Conservation (phyloP, 108 stramenopile species). For the Mediolabrus comicus region DNA sequence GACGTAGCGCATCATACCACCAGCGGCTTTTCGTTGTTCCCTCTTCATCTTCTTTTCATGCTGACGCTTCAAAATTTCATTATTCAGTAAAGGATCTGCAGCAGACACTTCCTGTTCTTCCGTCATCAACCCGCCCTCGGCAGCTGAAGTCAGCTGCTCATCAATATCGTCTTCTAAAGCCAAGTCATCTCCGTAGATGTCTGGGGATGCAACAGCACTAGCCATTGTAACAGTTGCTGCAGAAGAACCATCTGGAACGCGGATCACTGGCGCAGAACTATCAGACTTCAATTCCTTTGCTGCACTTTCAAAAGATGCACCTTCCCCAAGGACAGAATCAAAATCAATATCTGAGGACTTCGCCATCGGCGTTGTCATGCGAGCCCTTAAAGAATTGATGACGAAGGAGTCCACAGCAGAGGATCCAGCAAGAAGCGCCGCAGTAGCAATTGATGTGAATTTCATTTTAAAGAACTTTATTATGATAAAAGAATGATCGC, state of each 20-base stretch:
- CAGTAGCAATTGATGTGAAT: constrained; percentile 23
- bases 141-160: not conserved
- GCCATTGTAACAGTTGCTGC: constrained; percentile 43
- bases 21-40: constrained; percentile 33
- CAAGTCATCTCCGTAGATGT: constrained; percentile 35
- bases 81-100: constrained; percentile 37
- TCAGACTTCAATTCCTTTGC: constrained; percentile 15
- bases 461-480: constrained; percentile 25
- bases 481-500: not conserved
- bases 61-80: constrained; percentile 54
- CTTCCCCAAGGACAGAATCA: constrained; percentile 50
- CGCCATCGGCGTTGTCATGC: constrained; percentile 26
- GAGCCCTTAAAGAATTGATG: constrained; percentile 33
- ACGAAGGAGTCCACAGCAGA: constrained; percentile 26
- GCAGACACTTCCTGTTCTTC: constrained; percentile 24
- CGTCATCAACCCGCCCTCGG: not conserved
- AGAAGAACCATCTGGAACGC: constrained; percentile 48
- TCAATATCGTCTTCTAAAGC: constrained; percentile 22
- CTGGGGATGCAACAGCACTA: constrained; percentile 36
- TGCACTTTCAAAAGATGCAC: constrained; percentile 33
- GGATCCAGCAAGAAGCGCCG: constrained; percentile 28
- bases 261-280: constrained; percentile 35
- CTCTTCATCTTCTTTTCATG: constrained; percentile 42
- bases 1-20: constrained; percentile 44
- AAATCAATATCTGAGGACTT: constrained; percentile 30